Conservation (phyloP, 2,329 filamentous ascomycete species). For the Aspergillus sp. region DNA sequence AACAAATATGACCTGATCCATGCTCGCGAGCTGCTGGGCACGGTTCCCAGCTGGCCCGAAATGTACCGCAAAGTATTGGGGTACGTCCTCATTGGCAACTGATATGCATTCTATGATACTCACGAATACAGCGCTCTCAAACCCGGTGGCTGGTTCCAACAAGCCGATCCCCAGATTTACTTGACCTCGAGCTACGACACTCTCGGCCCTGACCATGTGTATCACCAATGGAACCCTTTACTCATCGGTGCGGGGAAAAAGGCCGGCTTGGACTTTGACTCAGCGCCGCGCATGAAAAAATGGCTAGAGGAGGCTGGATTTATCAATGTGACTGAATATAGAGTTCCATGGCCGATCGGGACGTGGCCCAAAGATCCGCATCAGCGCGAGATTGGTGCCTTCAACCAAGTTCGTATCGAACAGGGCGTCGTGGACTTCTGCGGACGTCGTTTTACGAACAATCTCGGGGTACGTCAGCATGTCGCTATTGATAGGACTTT, state of each 20-base stretch:
- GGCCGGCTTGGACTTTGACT: slow-evolving; percentile 11
- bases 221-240: neutral
- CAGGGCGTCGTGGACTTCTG: slow-evolving; percentile 12
- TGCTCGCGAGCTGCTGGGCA: slow-evolving; percentile 25
- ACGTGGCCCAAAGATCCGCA: slow-evolving; percentile 10
- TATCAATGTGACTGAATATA: slow-evolving; percentile 1
- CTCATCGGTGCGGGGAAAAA: slow-evolving; percentile 5
- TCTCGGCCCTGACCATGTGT: neutral
- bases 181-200: neutral
- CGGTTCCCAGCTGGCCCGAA: slow-evolving; percentile 24
- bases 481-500: neutral
- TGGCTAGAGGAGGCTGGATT: slow-evolving; percentile 12
- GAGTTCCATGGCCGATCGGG: slow-evolving; percentile 9
- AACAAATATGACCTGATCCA: slow-evolving; percentile 29
- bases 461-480: neutral
- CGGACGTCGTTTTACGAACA: neutral
- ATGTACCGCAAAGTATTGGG: neutral
- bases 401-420: slow-evolving; percentile 10
- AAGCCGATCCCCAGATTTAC: neutral
- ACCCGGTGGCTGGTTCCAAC: slow-evolving; percentile 11
- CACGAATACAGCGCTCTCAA: slow-evolving; percentile 4
- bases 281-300: slow-evolving; percentile 8
- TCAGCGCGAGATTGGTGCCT: slow-evolving; percentile 11
- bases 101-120: neutral
- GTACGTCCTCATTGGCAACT: neutral